Evolutionary conservation across 2,329 filamentous ascomycete species (phyloP).

Genomic region (Lojkania enalia): DNA sequence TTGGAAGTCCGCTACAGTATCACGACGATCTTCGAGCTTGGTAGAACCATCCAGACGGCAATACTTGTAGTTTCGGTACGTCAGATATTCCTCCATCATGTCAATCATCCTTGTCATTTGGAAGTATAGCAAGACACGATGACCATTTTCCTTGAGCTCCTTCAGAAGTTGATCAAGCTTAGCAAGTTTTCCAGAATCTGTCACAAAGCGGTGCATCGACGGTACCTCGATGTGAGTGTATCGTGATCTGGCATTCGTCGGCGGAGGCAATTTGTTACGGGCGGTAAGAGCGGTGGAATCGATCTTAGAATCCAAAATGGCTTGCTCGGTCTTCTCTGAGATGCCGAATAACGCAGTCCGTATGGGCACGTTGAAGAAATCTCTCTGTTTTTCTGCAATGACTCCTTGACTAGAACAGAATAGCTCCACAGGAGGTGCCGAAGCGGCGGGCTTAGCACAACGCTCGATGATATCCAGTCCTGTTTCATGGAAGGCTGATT

Average conservation of each 20-base stretch:
- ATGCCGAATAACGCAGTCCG: constrained; percentile 75
- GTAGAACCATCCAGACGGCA: constrained; percentile 95
- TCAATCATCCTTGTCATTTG: constrained; percentile 99
- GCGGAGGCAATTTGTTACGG: constrained; percentile 70
- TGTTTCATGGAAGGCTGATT: constrained; percentile 64
- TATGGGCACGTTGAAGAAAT: constrained; percentile 77
- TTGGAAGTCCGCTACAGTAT: constrained; percentile 97
- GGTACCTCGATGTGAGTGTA: constrained; percentile 92
- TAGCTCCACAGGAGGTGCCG: constrained; percentile 84
- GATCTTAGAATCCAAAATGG: constrained; percentile 73
- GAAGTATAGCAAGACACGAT: constrained; percentile 97
- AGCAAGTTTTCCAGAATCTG: constrained; percentile 93
- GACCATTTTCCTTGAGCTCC: constrained; percentile 86
- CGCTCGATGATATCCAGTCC: constrained; percentile 80
- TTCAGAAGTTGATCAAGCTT: constrained; percentile 85
- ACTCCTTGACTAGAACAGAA: constrained; percentile 70
- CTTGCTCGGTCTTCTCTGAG: constrained; percentile 66
- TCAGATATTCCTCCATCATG: constrained; percentile 97
- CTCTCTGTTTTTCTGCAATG: constrained; percentile 67
- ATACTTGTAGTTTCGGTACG: constrained; percentile 99
- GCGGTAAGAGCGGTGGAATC: constrained; percentile 67
- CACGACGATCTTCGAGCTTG: constrained; percentile 93
- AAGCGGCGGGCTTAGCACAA: constrained; percentile 74
- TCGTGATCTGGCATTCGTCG: constrained; percentile 77
- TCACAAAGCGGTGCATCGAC: constrained; percentile 97